These are phyloP conservation scores for Monosporascus sp. DNA, from an alignment of 2,329 filamentous ascomycete species.

Conservation along the genomic window DNA sequence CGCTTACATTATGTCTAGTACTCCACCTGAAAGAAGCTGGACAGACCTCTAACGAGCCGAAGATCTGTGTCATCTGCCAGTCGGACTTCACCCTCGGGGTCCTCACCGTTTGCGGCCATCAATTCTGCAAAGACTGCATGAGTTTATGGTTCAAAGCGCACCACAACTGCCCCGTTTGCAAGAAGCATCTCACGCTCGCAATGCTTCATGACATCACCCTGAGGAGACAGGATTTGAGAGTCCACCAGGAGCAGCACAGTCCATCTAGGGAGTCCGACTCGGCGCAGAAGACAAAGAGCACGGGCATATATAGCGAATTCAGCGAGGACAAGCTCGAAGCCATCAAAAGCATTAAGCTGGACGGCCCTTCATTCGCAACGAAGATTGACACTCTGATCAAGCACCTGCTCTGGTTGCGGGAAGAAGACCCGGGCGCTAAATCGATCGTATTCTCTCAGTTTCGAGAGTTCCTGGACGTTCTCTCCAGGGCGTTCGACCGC, in stretches of 20 bases:
- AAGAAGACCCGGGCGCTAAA: constrained; percentile 81
- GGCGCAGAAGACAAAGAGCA: constrained; percentile 24
- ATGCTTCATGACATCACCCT: constrained; percentile 84
- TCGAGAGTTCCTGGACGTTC: constrained; percentile 61
- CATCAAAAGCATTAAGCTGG: constrained; percentile 76
- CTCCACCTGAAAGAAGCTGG: constrained; percentile 52
- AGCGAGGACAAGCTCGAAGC: constrained; percentile 65
- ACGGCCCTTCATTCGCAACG: constrained; percentile 71
- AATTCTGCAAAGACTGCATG: constrained; percentile 88
- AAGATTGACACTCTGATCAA: constrained; percentile 82
- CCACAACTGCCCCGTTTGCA: constrained; percentile 80
- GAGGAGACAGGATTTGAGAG: constrained; percentile 67
- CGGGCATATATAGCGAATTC: constrained; percentile 72
- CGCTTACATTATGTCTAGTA: constrained; percentile 32
- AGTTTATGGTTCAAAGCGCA: constrained; percentile 70
- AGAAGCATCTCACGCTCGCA: constrained; percentile 55
- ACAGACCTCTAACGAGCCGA: constrained; percentile 56
- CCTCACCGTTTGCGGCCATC: constrained; percentile 83
- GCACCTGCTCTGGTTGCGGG: constrained; percentile 80
- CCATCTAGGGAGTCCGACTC: not conserved
- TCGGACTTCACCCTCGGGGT: constrained; percentile 70
- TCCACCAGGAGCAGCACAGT: constrained; percentile 50
- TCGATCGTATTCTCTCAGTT: constrained; percentile 89
- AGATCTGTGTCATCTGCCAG: constrained; percentile 84
- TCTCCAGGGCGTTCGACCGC: constrained; percentile 62